phyloP scores from a whole-genome alignment of 2,329 filamentous ascomycete species.

The Aspergillus brasiliensis region DNA sequence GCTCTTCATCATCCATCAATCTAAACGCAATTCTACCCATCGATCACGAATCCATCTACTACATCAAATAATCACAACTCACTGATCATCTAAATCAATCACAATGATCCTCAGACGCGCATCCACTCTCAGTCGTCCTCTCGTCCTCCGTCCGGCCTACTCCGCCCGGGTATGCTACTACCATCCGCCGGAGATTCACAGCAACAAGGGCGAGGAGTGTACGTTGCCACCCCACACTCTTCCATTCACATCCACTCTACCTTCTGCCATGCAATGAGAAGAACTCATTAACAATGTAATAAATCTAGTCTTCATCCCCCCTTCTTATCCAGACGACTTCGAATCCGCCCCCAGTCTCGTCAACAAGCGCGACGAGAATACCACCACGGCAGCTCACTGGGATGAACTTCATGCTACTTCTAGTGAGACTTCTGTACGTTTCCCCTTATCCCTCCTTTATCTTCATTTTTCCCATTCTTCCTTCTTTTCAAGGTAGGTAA shows the following conservation, averaged over 20 bases:
- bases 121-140: neutral
- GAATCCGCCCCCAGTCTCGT: slow-evolving; percentile 13
- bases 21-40: neutral
- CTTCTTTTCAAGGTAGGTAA: neutral
- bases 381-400: slow-evolving; percentile 7
- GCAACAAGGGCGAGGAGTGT: slow-evolving; percentile 13
- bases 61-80: neutral
- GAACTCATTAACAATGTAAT: neutral
- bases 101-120: neutral
- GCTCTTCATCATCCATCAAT: neutral
- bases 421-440: slow-evolving; percentile 16
- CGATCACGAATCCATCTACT: neutral
- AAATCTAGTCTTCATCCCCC: slow-evolving; percentile 13
- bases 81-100: neutral
- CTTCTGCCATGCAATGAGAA: neutral
- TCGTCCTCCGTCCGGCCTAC: neutral
- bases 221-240: neutral
- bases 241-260: neutral
- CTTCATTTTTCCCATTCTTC: no score
- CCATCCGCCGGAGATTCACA: neutral
- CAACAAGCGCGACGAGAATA: slow-evolving; percentile 5
- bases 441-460: no score
- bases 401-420: slow-evolving; percentile 18
- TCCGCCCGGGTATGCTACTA: neutral
- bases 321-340: slow-evolving; percentile 15